phyloP scores from a whole-genome alignment of 441 rosid genomes.

The Populus trichocarpa region DNA sequence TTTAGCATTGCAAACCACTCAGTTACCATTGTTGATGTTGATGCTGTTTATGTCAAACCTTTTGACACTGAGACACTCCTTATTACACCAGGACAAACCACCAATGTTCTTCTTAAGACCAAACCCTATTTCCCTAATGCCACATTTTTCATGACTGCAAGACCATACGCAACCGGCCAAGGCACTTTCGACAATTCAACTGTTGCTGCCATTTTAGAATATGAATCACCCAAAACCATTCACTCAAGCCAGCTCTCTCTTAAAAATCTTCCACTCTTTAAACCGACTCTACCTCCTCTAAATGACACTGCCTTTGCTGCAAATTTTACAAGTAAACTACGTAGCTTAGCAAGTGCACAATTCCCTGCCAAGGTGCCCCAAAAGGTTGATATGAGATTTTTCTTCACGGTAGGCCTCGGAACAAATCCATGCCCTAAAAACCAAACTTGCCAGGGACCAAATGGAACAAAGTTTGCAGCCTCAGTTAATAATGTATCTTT shows the following conservation, averaged over 20 bases:
- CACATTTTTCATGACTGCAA: slow-evolving; percentile 58
- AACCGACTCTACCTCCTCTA: slow-evolving; percentile 54
- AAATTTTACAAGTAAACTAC: slow-evolving; percentile 42
- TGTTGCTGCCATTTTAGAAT: slow-evolving; percentile 63
- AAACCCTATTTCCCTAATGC: slow-evolving; percentile 56
- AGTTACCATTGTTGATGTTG: slow-evolving; percentile 57
- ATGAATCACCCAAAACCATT: slow-evolving; percentile 29
- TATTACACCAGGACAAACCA: slow-evolving; percentile 75
- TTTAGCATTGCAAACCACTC: slow-evolving; percentile 73
- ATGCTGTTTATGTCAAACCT: slow-evolving; percentile 68
- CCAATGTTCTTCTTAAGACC: slow-evolving; percentile 59
- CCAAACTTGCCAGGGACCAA: slow-evolving; percentile 79
- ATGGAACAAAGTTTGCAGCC: slow-evolving; percentile 33
- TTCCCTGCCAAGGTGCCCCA: slow-evolving; percentile 73
- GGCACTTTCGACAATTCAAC: slow-evolving; percentile 79
- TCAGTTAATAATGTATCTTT: slow-evolving; percentile 47
- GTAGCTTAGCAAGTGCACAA: slow-evolving; percentile 44
- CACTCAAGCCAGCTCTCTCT: slow-evolving; percentile 17
- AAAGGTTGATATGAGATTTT: slow-evolving; percentile 48
- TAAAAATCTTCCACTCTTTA: slow-evolving; percentile 40
- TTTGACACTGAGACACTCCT: slow-evolving; percentile 49
- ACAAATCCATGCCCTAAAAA: slow-evolving; percentile 60
- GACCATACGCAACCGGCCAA: slow-evolving; percentile 65
- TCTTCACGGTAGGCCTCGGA: slow-evolving; percentile 67
- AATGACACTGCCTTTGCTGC: slow-evolving; percentile 60